Percentiles rank a stretch among this genome's conserved stretches.
Evolutionary conservation across 1,284 basidiomycete genomes (phyloP).

Genomic region (Melampsora larici-populina): DNA sequence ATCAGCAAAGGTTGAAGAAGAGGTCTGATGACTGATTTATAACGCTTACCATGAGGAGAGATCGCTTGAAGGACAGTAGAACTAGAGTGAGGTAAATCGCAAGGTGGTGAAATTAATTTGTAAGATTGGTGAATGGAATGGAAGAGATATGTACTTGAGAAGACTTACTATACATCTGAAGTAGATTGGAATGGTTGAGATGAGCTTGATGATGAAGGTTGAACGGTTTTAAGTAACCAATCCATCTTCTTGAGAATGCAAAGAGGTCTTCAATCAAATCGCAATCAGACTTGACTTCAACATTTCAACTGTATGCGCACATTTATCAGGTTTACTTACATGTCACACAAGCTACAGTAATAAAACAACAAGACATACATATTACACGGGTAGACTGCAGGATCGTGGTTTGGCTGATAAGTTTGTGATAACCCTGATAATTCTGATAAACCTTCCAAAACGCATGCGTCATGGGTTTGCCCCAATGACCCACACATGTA

Average conservation of each 20-base stretch:
- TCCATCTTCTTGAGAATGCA: conserved; percentile 15
- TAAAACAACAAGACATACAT: too few relatives aligned
- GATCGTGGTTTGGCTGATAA: too few relatives aligned
- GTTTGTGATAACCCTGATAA: too few relatives aligned
- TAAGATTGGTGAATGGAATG: too few relatives aligned
- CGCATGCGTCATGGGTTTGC: too few relatives aligned
- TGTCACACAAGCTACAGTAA: too few relatives aligned
- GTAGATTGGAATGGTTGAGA: background rate
- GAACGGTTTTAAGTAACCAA: conserved; percentile 38
- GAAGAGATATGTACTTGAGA: background rate
- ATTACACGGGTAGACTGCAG: too few relatives aligned
- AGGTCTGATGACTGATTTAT: background rate
- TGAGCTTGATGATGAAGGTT: conserved; percentile 20
- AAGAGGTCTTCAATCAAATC: too few relatives aligned
- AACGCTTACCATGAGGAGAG: conserved; percentile 21
- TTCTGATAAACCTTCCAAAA: too few relatives aligned
- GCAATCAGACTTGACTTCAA: background rate
- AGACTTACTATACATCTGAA: conserved; percentile 29
- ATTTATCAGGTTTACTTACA: too few relatives aligned
- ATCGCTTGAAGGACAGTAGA: conserved; percentile 34
- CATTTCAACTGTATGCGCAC: too few relatives aligned
- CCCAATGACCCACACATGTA: too few relatives aligned
- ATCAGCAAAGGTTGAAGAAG: background rate
- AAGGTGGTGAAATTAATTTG: background rate
- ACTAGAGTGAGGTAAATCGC: conserved; percentile 10